Evolutionary conservation across 2,329 filamentous ascomycete species (phyloP).

Genomic region (Cladosporium sp.): DNA sequence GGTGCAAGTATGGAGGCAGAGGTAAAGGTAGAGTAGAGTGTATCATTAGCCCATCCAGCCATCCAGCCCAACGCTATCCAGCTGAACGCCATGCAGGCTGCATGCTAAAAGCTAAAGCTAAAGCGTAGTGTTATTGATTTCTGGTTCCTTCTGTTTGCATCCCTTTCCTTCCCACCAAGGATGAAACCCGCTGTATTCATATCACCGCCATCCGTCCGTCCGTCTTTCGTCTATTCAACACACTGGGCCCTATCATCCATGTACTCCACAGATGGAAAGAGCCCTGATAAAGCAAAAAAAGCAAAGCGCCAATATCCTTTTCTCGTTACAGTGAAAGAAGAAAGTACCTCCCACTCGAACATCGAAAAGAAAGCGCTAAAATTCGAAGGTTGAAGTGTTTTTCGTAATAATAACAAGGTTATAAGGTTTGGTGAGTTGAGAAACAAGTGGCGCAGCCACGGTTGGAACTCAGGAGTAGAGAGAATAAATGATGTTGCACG

Average conservation of each 20-base stretch:
- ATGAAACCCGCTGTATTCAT: neutral
- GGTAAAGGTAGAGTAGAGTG: neutral
- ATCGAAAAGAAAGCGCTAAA: conserved; percentile 6
- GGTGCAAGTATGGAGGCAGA: no score
- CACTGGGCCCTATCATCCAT: neutral
- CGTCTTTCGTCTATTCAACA: conserved; percentile 11
- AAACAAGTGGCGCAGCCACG: conserved; percentile 2
- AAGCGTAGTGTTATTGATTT: neutral
- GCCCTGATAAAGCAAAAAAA: neutral
- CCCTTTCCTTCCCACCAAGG: neutral
- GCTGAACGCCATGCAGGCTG: no score
- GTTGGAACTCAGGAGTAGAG: neutral
- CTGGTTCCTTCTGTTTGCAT: neutral
- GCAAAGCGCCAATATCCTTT: neutral
- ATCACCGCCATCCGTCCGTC: neutral
- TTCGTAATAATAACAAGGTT: neutral
- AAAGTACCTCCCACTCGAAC: neutral
- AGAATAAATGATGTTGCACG: neutral
- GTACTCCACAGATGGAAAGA: no score
- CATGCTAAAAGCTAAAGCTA: no score
- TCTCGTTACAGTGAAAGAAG: neutral
- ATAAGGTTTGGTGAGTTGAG: neutral
- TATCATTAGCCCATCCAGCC: neutral
- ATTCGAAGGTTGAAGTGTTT: no score
- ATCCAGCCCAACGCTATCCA: no score